These are phyloP conservation scores for Cudoniella acicularis DNA, from an alignment of 495 filamentous ascomycete species.

Conservation along the genomic window DNA sequence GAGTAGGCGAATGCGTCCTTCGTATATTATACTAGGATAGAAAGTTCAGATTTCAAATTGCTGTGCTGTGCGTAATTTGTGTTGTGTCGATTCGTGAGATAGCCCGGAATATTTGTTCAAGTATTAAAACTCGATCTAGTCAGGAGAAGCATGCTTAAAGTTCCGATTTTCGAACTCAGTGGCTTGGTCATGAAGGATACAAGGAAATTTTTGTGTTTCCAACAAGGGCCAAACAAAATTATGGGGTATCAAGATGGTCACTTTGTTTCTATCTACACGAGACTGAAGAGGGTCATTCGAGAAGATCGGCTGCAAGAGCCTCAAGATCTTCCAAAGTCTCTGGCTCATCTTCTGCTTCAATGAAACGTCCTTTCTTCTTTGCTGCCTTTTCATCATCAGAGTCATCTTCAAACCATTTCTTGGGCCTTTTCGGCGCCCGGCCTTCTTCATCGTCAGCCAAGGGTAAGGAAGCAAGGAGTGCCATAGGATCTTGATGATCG, in stretches of 20 bases:
- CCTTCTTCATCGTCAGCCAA: slow-evolving; percentile 33
- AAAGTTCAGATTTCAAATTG: too few species aligned
- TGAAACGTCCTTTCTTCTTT: slow-evolving; percentile 46
- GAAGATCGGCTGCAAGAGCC: slow-evolving; percentile 75
- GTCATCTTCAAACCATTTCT: slow-evolving; percentile 46
- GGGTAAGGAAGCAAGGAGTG: slow-evolving; percentile 45
- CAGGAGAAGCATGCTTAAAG: too few species aligned
- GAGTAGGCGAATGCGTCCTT: not conserved
- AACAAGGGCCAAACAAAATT: too few species aligned
- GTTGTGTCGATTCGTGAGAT: too few species aligned
- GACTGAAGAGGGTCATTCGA: slow-evolving; percentile 31
- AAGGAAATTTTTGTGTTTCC: too few species aligned
- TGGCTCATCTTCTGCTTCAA: slow-evolving; percentile 59
- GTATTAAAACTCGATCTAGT: too few species aligned
- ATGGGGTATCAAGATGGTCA: not conserved
- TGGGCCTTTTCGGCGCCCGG: slow-evolving; percentile 40
- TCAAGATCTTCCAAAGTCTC: slow-evolving; percentile 89
- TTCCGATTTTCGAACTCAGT: too few species aligned
- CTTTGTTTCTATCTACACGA: not conserved
- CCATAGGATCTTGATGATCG: slow-evolving; percentile 44
- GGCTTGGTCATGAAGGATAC: too few species aligned
- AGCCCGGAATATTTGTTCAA: too few species aligned
- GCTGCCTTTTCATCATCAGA: slow-evolving; percentile 41
- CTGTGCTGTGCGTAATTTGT: too few species aligned
- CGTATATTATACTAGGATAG: too few species aligned